These are phyloP conservation scores for Leptographium procerum DNA, from an alignment of 2,329 filamentous ascomycete species.

Conservation along the genomic window DNA sequence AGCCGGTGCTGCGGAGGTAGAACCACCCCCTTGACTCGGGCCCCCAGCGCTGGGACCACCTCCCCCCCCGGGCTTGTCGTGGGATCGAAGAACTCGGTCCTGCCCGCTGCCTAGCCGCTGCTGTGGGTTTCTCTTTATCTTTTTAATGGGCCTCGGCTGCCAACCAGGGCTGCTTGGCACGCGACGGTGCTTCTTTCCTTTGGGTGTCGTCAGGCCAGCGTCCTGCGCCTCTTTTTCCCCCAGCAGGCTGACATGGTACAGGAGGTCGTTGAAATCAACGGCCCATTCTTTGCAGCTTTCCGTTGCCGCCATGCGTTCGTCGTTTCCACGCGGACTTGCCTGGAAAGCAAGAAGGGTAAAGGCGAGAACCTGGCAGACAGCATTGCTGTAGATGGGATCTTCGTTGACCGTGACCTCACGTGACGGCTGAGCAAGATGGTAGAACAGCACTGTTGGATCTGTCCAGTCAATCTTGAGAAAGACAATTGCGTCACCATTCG, in stretches of 20 bases:
- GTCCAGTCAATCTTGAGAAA: slow-evolving; percentile 24
- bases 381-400: slow-evolving; percentile 14
- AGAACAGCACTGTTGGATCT: slow-evolving; percentile 18
- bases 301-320: slow-evolving; percentile 10
- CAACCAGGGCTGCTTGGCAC: slow-evolving; percentile 6
- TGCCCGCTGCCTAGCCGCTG: not conserved
- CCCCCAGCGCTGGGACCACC: not conserved
- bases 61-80: not conserved
- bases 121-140: not conserved
- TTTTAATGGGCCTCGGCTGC: slow-evolving; percentile 1
- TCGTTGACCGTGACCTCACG: slow-evolving; percentile 15
- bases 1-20: not conserved
- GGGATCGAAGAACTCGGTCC: not conserved
- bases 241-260: not conserved
- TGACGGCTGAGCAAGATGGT: slow-evolving; percentile 20
- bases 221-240: not conserved
- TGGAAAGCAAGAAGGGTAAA: slow-evolving; percentile 19
- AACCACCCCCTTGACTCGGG: not conserved
- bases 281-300: not conserved
- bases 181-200: slow-evolving; percentile 1
- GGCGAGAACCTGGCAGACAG: slow-evolving; percentile 19
- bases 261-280: not conserved
- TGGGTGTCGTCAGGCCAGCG: not conserved
- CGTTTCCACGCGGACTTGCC: slow-evolving; percentile 10
- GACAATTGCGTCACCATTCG: slow-evolving; percentile 30